Conservation (phyloP, 345 rosid genomes). For the Stellera chamaejasme region DNA sequence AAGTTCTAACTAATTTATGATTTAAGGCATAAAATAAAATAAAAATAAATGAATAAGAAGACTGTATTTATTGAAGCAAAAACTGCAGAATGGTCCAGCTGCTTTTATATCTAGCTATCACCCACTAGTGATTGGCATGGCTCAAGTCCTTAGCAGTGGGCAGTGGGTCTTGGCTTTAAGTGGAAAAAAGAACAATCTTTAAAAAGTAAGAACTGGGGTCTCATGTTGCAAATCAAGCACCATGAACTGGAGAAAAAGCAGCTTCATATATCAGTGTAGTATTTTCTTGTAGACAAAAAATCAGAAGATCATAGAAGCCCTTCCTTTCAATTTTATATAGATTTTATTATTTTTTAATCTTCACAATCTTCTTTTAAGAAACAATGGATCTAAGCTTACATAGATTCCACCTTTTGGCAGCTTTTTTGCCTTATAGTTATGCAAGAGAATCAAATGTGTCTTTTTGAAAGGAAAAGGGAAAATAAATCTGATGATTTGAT, state of each 20-base stretch:
- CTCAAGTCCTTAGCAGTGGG: constrained; percentile 16
- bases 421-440: too few relatives aligned
- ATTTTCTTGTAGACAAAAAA: too few relatives aligned
- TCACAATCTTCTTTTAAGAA: too few relatives aligned
- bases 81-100: constrained; percentile 15
- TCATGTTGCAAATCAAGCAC: neutral
- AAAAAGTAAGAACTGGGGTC: too few relatives aligned
- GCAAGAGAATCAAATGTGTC: too few relatives aligned
- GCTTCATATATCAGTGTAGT: neutral
- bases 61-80: neutral
- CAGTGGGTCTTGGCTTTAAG: constrained; percentile 16
- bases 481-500: too few relatives aligned
- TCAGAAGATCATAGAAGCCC: too few relatives aligned
- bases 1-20: neutral
- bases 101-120: constrained; percentile 10
- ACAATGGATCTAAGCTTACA: too few relatives aligned
- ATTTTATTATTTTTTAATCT: too few relatives aligned
- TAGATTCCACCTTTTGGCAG: too few relatives aligned
- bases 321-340: too few relatives aligned
- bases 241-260: constrained; percentile 9
- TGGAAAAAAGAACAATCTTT: constrained; percentile 4
- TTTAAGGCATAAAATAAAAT: neutral
- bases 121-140: constrained; percentile 18
- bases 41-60: neutral
- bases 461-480: too few relatives aligned